Evolutionary conservation across 495 filamentous ascomycete genomes (phyloP).

Genomic region (Lasiosphaeria ovina): DNA sequence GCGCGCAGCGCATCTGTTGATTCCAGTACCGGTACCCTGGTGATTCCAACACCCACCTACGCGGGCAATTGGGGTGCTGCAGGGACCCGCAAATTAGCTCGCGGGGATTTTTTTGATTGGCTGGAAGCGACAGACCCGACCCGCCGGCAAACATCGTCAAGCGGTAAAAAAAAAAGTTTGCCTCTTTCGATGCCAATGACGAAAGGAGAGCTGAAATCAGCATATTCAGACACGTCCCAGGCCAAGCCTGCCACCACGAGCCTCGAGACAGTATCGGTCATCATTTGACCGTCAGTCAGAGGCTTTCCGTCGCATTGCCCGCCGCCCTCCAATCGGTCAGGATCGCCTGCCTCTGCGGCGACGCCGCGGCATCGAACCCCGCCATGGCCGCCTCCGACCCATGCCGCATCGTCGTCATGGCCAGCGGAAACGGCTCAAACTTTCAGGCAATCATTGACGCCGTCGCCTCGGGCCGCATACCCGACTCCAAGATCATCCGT

Average conservation of each 20-base stretch:
- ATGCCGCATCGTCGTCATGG: conserved; percentile 41
- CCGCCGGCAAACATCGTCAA: neutral
- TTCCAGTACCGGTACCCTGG: no score
- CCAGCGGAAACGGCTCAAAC: conserved; percentile 79
- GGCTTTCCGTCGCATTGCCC: no score
- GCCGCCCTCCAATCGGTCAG: neutral
- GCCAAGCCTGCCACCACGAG: no score
- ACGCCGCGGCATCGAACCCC: neutral
- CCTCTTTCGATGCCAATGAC: neutral
- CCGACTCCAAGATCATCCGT: conserved; percentile 63
- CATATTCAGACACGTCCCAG: no score
- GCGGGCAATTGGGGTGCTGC: neutral
- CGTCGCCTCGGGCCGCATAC: conserved; percentile 50
- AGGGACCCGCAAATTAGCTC: neutral
- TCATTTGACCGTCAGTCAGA: no score
- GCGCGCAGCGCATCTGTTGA: no score
- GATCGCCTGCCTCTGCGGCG: neutral
- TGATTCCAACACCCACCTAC: neutral
- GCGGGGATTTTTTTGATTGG: neutral
- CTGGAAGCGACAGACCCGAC: neutral
- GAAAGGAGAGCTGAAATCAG: neutral
- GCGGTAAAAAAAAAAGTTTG: neutral
- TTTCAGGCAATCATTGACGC: conserved; percentile 89
- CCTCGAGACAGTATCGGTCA: no score
- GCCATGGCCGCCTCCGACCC: conserved; percentile 20